A percentile compares a stretch with the other conserved stretches of the same genome.
Evolutionary conservation across 768 basidiomycete species (phyloP).

Genomic region (Tremella fuciformis): DNA sequence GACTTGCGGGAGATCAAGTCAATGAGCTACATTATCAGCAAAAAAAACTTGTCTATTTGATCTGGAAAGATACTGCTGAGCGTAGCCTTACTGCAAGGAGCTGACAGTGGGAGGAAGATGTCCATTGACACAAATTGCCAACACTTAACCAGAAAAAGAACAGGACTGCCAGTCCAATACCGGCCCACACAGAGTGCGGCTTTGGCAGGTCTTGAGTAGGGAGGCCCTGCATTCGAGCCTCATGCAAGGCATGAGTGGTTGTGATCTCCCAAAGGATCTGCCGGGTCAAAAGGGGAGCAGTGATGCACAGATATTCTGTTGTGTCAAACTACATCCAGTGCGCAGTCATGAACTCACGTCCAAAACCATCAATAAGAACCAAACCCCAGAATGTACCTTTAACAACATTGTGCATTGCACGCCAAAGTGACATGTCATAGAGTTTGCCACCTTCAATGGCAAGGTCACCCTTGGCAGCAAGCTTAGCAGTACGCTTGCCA

Average conservation of each 20-base stretch:
- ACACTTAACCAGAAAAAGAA: neutral
- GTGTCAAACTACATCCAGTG: slow-evolving; percentile 4
- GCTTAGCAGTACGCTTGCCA: slow-evolving; percentile 31
- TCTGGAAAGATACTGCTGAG: slow-evolving; percentile 12
- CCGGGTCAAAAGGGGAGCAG: slow-evolving; percentile 22
- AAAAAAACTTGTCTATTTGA: no score
- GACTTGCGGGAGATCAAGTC: slow-evolving; percentile 65
- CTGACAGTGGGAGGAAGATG: neutral
- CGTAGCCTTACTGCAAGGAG: slow-evolving; percentile 15
- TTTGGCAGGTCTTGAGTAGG: neutral
- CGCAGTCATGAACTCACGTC: neutral
- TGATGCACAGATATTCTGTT: slow-evolving; percentile 7
- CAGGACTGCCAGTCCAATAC: neutral
- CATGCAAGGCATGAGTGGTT: neutral
- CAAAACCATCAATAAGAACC: neutral
- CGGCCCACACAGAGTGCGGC: neutral
- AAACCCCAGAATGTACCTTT: slow-evolving; percentile 18
- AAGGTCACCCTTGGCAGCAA: slow-evolving; percentile 25
- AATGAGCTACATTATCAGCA: slow-evolving; percentile 50
- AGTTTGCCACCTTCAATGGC: slow-evolving; percentile 29
- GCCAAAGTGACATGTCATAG: slow-evolving; percentile 38
- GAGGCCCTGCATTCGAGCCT: no score
- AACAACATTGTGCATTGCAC: slow-evolving; percentile 24
- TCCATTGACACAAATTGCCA: neutral
- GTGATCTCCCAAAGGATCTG: slow-evolving; percentile 14